phyloP scores from a whole-genome alignment of 345 rosid genomes.

The Citrus hindsii region DNA sequence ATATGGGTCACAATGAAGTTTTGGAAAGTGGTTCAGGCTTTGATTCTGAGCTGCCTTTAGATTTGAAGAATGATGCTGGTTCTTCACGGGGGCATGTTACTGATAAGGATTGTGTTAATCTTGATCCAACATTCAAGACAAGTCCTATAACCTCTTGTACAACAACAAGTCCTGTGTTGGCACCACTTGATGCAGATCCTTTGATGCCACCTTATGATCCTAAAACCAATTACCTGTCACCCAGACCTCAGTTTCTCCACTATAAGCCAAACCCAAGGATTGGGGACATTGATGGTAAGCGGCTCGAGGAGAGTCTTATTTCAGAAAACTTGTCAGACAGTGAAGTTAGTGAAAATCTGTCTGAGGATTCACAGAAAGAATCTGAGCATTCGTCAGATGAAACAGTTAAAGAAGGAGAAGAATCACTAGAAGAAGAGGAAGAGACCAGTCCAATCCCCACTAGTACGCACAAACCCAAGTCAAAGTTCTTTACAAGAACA shows the following conservation, averaged over 20 bases:
- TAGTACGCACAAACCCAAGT: constrained; percentile 14
- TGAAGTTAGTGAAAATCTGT: constrained; percentile 43
- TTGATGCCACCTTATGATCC: constrained; percentile 56
- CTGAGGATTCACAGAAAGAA: constrained; percentile 42
- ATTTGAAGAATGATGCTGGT: constrained; percentile 1
- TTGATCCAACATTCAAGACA: constrained; percentile 44
- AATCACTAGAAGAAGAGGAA: constrained; percentile 22
- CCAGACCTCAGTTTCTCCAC: constrained; percentile 61
- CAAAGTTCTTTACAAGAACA: constrained; percentile 28
- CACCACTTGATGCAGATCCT: constrained; percentile 61
- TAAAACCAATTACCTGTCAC: constrained; percentile 53
- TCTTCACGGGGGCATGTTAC: constrained; percentile 2
- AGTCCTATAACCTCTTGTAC: constrained; percentile 32
- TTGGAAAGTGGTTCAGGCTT: constrained; percentile 22
- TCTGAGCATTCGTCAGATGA: constrained; percentile 31
- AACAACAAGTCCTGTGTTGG: constrained; percentile 37
- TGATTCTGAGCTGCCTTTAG: constrained; percentile 13
- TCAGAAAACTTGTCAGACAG: constrained; percentile 47
- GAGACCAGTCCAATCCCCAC: constrained; percentile 20
- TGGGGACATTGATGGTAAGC: constrained; percentile 36
- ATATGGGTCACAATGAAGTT: constrained; percentile 19
- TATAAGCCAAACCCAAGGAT: constrained; percentile 63
- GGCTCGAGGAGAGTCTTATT: constrained; percentile 48
- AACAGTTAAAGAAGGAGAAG: constrained; percentile 21
- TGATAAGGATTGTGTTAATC: constrained; percentile 37